phyloP scores from a whole-genome alignment of 2,329 filamentous ascomycete genomes.

The Incumbomyces lentus region DNA sequence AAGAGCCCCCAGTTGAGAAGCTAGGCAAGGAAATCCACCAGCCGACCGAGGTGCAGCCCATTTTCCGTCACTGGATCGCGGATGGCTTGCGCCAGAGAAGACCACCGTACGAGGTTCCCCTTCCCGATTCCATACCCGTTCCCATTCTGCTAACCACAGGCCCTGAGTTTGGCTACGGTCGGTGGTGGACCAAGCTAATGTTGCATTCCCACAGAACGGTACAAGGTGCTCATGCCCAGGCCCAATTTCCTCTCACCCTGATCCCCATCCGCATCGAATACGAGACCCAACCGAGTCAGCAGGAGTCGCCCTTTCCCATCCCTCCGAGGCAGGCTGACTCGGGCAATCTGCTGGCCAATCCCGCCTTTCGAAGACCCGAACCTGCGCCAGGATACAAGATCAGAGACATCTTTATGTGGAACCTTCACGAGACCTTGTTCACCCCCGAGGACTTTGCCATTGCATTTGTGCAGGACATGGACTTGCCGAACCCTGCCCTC shows the following conservation, averaged over 20 bases:
- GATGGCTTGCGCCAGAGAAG: slow-evolving; percentile 4
- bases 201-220: slow-evolving; percentile 36
- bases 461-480: slow-evolving; percentile 79
- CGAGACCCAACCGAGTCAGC: slow-evolving; percentile 64
- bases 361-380: slow-evolving; percentile 71
- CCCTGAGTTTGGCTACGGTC: neutral
- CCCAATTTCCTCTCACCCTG: slow-evolving; percentile 73
- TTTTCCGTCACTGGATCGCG: slow-evolving; percentile 90
- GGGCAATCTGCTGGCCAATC: slow-evolving; percentile 52
- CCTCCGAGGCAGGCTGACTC: slow-evolving; percentile 31
- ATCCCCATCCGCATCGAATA: slow-evolving; percentile 95
- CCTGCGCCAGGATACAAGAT: slow-evolving; percentile 74
- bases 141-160: neutral
- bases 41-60: slow-evolving; percentile 76
- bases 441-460: slow-evolving; percentile 96
- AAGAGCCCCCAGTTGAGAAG: slow-evolving; percentile 59
- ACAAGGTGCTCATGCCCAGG: slow-evolving; percentile 53
- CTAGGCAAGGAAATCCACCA: slow-evolving; percentile 69
- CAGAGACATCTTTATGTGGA: slow-evolving; percentile 96
- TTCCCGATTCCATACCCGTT: too few species aligned
- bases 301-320: slow-evolving; percentile 37
- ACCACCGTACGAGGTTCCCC: neutral
- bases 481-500: slow-evolving; percentile 64
- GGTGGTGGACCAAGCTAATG: slow-evolving; percentile 1
- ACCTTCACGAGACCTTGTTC: slow-evolving; percentile 84